These are phyloP conservation scores for Colletotrichum filicis DNA, from an alignment of 2,329 filamentous ascomycete genomes.

Conservation along the genomic window DNA sequence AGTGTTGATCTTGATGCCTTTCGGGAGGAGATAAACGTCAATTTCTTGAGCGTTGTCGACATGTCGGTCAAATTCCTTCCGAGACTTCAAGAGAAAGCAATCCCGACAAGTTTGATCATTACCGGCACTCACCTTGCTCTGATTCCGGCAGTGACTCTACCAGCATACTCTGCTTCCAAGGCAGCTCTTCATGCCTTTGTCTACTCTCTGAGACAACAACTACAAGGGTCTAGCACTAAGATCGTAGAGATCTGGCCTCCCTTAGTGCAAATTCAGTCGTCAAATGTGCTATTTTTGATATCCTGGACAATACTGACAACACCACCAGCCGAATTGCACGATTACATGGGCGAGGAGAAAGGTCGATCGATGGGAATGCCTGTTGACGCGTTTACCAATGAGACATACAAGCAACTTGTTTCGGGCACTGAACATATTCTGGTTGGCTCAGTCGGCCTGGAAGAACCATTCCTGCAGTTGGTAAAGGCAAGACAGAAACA, in stretches of 20 bases:
- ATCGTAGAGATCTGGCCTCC: constrained; percentile 53
- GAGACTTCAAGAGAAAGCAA: constrained; percentile 37
- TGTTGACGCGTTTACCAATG: constrained; percentile 47
- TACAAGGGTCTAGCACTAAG: constrained; percentile 41
- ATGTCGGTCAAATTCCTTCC: constrained; percentile 43
- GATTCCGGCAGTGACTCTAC: constrained; percentile 47
- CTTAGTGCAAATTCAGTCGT: constrained; percentile 44
- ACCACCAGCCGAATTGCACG: constrained; percentile 38
- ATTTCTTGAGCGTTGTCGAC: constrained; percentile 42
- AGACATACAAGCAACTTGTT: constrained; percentile 46
- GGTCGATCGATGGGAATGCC: constrained; percentile 36
- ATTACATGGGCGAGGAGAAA: constrained; percentile 36
- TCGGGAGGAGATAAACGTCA: constrained; percentile 41
- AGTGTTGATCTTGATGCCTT: constrained; percentile 43
- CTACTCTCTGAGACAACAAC: constrained; percentile 48
- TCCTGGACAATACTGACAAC: constrained; percentile 38
- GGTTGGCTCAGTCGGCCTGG: constrained; percentile 22
- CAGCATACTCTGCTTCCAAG: constrained; percentile 57
- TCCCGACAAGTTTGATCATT: constrained; percentile 33
- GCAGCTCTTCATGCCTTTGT: constrained; percentile 54
- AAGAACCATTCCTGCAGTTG: background rate
- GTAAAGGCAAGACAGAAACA: background rate
- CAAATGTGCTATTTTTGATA: background rate
- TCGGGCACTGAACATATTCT: constrained; percentile 46
- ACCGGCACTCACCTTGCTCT: constrained; percentile 40